phyloP scores from a whole-genome alignment of 2,329 filamentous ascomycete species.

The Fusarium tuaranense region DNA sequence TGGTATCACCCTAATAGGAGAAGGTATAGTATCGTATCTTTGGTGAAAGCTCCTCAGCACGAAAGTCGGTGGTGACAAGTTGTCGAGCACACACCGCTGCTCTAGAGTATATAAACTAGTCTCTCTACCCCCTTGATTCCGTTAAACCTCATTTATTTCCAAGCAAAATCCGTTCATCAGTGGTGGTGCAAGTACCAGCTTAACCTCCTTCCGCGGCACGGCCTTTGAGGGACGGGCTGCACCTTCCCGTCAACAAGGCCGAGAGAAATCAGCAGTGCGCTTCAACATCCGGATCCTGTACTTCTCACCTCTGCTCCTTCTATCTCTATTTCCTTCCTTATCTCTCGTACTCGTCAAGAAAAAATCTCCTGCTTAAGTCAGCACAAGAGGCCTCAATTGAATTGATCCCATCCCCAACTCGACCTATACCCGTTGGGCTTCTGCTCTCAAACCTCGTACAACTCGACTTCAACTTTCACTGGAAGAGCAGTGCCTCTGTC shows the following conservation, averaged over 20 bases:
- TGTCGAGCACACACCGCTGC: neutral
- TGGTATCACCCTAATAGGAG: neutral
- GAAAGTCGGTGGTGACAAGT: neutral
- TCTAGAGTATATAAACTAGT: neutral
- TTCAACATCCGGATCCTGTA: neutral
- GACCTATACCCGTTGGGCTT: neutral
- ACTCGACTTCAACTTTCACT: neutral
- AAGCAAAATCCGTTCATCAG: neutral
- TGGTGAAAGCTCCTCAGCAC: neutral
- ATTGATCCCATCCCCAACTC: neutral
- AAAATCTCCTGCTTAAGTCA: neutral
- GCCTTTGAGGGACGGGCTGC: conserved; percentile 1
- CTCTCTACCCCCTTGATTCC: neutral
- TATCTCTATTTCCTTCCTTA: neutral
- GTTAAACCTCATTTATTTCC: neutral
- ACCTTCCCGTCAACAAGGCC: conserved; percentile 8
- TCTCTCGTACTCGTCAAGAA: neutral
- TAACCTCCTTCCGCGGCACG: neutral
- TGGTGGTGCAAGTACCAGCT: neutral
- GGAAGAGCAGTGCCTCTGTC: neutral
- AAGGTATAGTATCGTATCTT: neutral
- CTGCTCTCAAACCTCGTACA: neutral
- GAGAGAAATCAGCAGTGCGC: neutral
- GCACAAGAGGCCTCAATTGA: neutral
- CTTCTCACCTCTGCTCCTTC: neutral